Evolutionary conservation across 352 stramenopile genomes (phyloP).

Genomic region (Phytophthora parvispora): DNA sequence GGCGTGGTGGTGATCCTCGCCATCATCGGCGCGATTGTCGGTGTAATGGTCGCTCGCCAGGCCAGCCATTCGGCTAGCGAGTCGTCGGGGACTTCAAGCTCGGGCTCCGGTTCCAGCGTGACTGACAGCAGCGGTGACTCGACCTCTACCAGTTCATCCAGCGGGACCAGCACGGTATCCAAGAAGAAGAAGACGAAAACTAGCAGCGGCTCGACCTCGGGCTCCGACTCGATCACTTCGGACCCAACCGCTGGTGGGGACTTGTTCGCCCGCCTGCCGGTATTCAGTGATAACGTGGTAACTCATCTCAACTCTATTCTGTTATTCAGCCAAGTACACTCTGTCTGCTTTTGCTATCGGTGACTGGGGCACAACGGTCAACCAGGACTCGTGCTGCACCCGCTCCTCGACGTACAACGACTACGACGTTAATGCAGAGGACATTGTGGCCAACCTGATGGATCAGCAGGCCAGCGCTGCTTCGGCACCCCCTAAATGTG

Average conservation of each 20-base stretch:
- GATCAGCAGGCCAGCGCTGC: conserved; percentile 51
- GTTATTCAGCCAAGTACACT: conserved; percentile 39
- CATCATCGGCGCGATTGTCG: conserved; percentile 57
- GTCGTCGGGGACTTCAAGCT: conserved; percentile 27
- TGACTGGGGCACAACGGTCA: conserved; percentile 64
- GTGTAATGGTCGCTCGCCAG: conserved; percentile 44
- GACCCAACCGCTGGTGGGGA: conserved; percentile 56
- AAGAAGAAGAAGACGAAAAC: conserved; percentile 37
- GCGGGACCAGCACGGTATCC: conserved; percentile 24
- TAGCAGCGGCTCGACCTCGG: conserved; percentile 30
- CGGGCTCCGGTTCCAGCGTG: conserved; percentile 21
- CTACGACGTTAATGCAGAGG: conserved; percentile 58
- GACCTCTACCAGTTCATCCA: conserved; percentile 30
- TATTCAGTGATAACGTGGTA: background rate
- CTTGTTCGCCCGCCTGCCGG: background rate
- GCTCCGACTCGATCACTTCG: conserved; percentile 46
- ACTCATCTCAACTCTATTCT: background rate
- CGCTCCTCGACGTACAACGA: conserved; percentile 48
- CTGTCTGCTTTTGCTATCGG: conserved; percentile 65
- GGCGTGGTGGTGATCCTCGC: conserved; percentile 55
- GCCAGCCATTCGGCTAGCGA: conserved; percentile 32
- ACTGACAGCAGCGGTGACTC: conserved; percentile 3
- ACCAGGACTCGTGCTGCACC: conserved; percentile 62
- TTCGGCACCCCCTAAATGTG: conserved; percentile 58
- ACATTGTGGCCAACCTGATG: conserved; percentile 61